A percentile compares a stretch with the other conserved stretches of the same genome.
These are phyloP conservation scores for Populus hybrid DNA, from an alignment of 441 rosid genomes.

Conservation along the genomic window DNA sequence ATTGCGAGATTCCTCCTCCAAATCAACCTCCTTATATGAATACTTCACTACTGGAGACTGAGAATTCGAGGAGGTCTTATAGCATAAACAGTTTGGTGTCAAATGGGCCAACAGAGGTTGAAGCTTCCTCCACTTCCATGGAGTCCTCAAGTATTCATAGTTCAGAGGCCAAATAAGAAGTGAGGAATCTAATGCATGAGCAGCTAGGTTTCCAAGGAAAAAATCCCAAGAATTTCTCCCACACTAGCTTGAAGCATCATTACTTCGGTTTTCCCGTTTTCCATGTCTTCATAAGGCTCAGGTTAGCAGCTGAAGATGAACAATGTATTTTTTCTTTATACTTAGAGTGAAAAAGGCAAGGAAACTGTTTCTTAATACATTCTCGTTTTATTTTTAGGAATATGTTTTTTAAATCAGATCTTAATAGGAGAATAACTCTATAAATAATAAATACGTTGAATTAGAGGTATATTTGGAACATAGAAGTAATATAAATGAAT, in stretches of 20 bases:
- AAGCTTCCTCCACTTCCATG: conserved; percentile 41
- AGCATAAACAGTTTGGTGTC: conserved; percentile 38
- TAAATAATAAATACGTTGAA: no score
- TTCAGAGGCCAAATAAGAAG: conserved; percentile 19
- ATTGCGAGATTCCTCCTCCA: conserved; percentile 41
- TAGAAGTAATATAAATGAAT: no score
- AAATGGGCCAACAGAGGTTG: conserved; percentile 27
- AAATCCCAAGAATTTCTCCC: neutral
- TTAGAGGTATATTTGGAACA: no score
- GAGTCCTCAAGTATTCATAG: conserved; percentile 39
- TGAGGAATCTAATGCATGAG: conserved; percentile 3
- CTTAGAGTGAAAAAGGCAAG: no score
- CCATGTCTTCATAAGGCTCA: neutral
- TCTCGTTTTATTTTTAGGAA: no score
- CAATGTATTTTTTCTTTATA: no score
- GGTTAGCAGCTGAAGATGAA: neutral
- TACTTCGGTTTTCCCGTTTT: no score
- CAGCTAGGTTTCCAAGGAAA: neutral
- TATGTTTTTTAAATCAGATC: no score
- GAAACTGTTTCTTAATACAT: no score
- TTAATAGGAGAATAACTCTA: no score
- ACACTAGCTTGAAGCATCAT: no score
- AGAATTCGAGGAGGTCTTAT: conserved; percentile 28
- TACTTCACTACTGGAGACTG: conserved; percentile 28
- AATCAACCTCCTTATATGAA: conserved; percentile 68